Evolutionary conservation across 2,329 filamentous ascomycete genomes (phyloP), one percentile per base, ranked within the genome.

Genomic region (Fusarium sp.): DNA sequence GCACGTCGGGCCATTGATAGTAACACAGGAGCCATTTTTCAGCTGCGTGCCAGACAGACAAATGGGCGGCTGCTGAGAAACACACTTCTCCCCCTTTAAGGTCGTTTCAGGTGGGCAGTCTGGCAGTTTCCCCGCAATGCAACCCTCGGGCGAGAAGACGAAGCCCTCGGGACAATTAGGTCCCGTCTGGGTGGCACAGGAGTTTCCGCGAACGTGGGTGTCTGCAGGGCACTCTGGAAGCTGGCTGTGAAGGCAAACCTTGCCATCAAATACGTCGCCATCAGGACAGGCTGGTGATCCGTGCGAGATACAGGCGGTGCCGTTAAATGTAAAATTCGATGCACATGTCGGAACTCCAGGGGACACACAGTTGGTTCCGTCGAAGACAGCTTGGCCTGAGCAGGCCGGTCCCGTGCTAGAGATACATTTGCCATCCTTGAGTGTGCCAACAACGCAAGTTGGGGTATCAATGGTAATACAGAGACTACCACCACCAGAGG

Each of bases 361-460:
- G 6, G 51, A 54, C 4, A 54, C n/a, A 2, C 40, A 54, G 41
- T 10, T 20, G 14, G 22, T 37, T 1, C 51, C 41, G 13, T 54
- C 40, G 17, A 20, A 54, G 2, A 54, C 30, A 10, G 51, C 20
- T 1, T 46, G 2, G 4, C 41, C 51, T 27, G n/a, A 25, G 1
- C 51, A 54, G n/a, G 13, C 17, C 7, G 51, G 40, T 1, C 20
- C 40, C 2, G n/a, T 17, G 2, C 14, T n/a, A 3, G 40, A 45
- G 14, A 54, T 54, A 2, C 51, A 54, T 4, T 37, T n/a, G 10
- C 51, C 51, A 17, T 46, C 22, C 6, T 46, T 54, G 13, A 46
- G 17, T 1, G 40, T 27, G 2, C 41, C 30, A 2, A 22, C 17
- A 2, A 23, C 30, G 9, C 41, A 54, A 1, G 22, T 27, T 0